phyloP scores from a whole-genome alignment of 306 rosid species.

The Castanea sativa region DNA sequence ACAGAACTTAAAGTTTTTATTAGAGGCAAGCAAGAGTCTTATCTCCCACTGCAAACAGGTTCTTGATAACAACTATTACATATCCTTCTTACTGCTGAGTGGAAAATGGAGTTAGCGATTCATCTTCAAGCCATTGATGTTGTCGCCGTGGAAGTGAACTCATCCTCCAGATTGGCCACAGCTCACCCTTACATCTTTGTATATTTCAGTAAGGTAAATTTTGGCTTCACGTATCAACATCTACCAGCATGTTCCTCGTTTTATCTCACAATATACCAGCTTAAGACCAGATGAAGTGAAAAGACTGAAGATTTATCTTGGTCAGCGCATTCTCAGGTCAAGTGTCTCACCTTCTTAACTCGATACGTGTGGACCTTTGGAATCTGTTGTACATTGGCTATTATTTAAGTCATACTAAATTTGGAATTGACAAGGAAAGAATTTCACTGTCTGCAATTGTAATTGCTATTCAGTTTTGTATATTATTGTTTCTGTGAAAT shows the following conservation, averaged over 20 bases:
- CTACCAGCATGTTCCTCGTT: constrained; percentile 33
- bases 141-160: constrained; percentile 29
- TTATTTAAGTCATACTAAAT: constrained; percentile 32
- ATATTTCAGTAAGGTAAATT: constrained; percentile 45
- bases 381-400: constrained; percentile 55
- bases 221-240: constrained; percentile 37
- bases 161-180: constrained; percentile 28
- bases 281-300: constrained; percentile 20
- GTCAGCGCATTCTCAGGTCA: constrained; percentile 29
- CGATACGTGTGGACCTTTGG: constrained; percentile 28
- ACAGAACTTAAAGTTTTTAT: constrained; percentile 62
- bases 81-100: constrained; percentile 22
- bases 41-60: constrained; percentile 51
- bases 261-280: constrained; percentile 27
- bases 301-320: constrained; percentile 23
- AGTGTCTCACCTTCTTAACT: constrained; percentile 24
- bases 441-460: constrained; percentile 39
- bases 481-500: constrained; percentile 28
- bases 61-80: constrained; percentile 24
- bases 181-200: constrained; percentile 42
- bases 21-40: constrained; percentile 56
- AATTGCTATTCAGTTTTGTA: constrained; percentile 44
- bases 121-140: constrained; percentile 23
- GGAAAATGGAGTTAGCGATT: constrained; percentile 20
- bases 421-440: constrained; percentile 4